phyloP scores from a whole-genome alignment of 2,329 filamentous ascomycete species.

The Claviceps digitariae region DNA sequence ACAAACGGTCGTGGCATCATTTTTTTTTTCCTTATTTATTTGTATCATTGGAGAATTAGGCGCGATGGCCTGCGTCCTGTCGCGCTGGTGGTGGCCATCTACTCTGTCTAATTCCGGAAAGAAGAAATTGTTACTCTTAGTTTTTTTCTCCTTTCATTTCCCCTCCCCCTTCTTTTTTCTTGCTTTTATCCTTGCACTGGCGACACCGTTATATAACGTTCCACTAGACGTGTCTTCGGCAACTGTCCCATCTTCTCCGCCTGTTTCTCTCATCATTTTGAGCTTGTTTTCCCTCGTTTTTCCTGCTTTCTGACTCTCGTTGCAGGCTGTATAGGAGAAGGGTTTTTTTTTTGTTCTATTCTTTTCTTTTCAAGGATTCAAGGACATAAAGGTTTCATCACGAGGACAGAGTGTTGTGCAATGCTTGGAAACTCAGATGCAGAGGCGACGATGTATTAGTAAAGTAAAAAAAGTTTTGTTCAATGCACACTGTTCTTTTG shows the following conservation, averaged over 20 bases:
- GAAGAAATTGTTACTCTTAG: conserved; percentile 8
- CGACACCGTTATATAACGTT: neutral
- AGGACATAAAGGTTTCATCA: neutral
- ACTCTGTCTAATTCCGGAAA: conserved; percentile 41
- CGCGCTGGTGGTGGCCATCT: conserved; percentile 28
- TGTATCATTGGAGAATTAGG: conserved; percentile 9
- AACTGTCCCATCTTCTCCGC: neutral
- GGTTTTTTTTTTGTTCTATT: neutral
- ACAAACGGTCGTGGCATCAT: conserved; percentile 15
- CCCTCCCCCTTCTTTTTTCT: conserved; percentile 1
- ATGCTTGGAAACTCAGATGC: neutral
- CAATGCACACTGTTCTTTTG: neutral
- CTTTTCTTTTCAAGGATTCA: neutral
- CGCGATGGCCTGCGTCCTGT: conserved; percentile 6
- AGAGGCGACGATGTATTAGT: neutral
- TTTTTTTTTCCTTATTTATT: conserved; percentile 7
- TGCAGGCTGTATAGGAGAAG: neutral
- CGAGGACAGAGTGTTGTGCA: neutral
- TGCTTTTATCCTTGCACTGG: neutral
- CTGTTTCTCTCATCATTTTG: neutral
- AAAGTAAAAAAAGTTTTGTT: neutral
- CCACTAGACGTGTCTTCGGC: neutral
- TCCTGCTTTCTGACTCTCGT: neutral
- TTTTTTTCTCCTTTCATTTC: conserved; percentile 13
- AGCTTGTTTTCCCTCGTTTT: neutral